Conservation (phyloP, 306 rosid species). For the Sesbania bispinosa region DNA sequence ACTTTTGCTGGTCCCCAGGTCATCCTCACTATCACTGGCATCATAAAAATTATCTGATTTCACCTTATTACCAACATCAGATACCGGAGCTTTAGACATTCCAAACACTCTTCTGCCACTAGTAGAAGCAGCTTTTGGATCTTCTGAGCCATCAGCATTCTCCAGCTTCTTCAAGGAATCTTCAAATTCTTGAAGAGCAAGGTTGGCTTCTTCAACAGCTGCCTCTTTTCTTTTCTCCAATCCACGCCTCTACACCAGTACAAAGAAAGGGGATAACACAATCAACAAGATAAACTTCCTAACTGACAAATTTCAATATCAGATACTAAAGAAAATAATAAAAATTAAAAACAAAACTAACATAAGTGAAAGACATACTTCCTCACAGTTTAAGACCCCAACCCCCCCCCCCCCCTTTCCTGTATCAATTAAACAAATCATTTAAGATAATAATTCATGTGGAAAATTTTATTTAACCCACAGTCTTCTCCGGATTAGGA, state of each 20-base stretch:
- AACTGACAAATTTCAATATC: background rate
- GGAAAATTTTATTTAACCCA: background rate
- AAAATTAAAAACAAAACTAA: background rate
- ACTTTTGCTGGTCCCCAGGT: conserved; percentile 35
- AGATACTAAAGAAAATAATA: background rate
- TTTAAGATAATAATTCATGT: background rate
- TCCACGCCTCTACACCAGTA: conserved; percentile 65
- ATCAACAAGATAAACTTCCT: conserved; percentile 5
- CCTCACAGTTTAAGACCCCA: background rate
- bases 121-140: conserved; percentile 31
- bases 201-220: conserved; percentile 75
- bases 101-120: conserved; percentile 89
- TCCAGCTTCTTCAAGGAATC: conserved; percentile 58
- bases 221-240: conserved; percentile 71
- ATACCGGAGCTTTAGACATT: conserved; percentile 42
- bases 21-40: conserved; percentile 75
- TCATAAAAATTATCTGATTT: conserved; percentile 50
- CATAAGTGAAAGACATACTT: background rate
- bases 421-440: background rate
- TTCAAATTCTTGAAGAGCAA: conserved; percentile 66
- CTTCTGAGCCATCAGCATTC: conserved; percentile 46
- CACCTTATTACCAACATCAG: conserved; percentile 41
- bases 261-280: conserved; percentile 20
- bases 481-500: conserved; percentile 9
- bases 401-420: background rate